Percentiles rank a stretch among this genome's conserved stretches.
phyloP scores from a whole-genome alignment of 1,139 yeast species.

The Diutina siamensis region DNA sequence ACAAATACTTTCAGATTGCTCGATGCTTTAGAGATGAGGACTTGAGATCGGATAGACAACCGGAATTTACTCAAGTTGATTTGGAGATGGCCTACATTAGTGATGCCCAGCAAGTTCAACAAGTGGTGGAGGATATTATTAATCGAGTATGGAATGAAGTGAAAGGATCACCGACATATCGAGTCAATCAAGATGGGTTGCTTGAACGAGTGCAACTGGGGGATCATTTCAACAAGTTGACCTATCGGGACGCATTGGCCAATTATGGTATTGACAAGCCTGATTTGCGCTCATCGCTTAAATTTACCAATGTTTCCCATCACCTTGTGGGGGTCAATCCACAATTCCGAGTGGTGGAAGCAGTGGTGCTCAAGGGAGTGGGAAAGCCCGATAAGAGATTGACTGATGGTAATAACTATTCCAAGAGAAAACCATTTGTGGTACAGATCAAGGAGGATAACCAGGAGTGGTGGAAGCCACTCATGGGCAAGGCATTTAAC shows the following conservation, averaged over 20 bases:
- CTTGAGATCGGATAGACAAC: constrained; percentile 88
- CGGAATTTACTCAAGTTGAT: constrained; percentile 94
- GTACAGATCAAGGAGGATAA: not conserved
- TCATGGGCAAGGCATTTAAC: not conserved
- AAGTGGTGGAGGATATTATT: constrained; percentile 51
- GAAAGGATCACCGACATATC: constrained; percentile 23
- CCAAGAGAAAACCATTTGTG: not conserved
- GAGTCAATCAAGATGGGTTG: constrained; percentile 15
- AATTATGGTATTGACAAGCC: constrained; percentile 92
- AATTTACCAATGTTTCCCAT: constrained; percentile 37
- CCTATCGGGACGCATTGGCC: constrained; percentile 59
- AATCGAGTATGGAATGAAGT: constrained; percentile 43
- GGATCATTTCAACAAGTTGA: constrained; percentile 16
- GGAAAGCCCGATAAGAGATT: not conserved
- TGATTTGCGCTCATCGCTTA: constrained; percentile 57
- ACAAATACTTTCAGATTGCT: constrained; percentile 81
- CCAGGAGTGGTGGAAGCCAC: not conserved
- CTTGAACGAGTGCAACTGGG: constrained; percentile 14
- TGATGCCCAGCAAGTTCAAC: constrained; percentile 52
- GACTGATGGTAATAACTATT: not conserved
- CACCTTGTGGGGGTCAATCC: constrained; percentile 23
- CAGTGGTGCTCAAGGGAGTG: constrained; percentile 47
- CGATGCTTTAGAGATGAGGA: constrained; percentile 95
- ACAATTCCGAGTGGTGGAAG: constrained; percentile 57
- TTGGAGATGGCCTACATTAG: constrained; percentile 82